phyloP scores from a whole-genome alignment of 306 rosid genomes.

The Trifolium subterraneum region DNA sequence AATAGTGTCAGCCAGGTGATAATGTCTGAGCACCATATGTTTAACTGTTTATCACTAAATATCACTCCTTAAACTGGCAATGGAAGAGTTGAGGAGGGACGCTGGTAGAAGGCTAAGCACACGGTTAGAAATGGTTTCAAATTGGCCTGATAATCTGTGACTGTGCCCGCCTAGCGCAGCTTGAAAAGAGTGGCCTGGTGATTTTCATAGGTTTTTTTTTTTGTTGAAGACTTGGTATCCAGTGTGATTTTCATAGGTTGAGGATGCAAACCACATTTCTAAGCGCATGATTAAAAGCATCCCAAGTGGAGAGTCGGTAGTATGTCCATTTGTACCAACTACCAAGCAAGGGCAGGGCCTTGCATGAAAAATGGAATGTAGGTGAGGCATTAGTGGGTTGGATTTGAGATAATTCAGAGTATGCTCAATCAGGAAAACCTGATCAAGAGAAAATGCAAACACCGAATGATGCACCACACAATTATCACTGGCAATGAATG shows the following conservation, averaged over 20 bases:
- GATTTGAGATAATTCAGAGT: neutral
- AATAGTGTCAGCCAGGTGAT: neutral
- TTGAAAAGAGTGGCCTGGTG: neutral
- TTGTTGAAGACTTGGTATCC: no score
- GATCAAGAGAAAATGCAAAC: neutral
- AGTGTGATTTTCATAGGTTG: neutral
- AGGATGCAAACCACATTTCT: neutral
- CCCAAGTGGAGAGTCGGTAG: neutral
- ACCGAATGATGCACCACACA: no score
- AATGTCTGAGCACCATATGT: neutral
- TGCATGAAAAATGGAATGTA: neutral
- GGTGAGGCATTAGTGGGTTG: neutral
- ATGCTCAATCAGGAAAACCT: neutral
- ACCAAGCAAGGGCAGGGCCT: slow-evolving; percentile 21
- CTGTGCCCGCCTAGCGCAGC: neutral
- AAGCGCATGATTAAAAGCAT: neutral
- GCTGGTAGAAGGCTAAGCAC: neutral
- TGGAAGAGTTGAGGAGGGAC: neutral
- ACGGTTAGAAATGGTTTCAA: neutral
- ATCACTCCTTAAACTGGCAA: neutral
- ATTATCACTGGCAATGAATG: no score
- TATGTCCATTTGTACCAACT: neutral
- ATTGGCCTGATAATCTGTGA: neutral
- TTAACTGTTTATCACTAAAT: neutral
- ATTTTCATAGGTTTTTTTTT: neutral